A percentile compares a stretch with the other conserved stretches of the same genome.
These are phyloP conservation scores for Cadophora sp. DNA, from an alignment of 2,329 filamentous ascomycete species.

Conservation along the genomic window DNA sequence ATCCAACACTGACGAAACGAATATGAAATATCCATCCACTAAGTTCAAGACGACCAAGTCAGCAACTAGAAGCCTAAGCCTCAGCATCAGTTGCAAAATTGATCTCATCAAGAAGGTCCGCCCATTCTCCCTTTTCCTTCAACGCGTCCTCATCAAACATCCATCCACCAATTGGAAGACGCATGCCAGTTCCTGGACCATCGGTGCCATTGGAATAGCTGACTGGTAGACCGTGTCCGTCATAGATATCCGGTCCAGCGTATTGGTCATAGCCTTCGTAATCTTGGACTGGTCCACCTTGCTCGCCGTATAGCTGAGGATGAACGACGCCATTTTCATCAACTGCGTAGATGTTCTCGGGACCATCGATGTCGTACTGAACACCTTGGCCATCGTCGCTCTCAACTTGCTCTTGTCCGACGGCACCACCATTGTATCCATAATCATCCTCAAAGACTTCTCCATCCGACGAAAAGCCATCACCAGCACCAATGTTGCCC, in stretches of 20 bases:
- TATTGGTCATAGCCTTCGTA: neutral
- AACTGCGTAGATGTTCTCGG: neutral
- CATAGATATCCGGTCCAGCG: neutral
- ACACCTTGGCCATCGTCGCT: neutral
- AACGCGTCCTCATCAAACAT: constrained; percentile 10
- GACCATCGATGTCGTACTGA: neutral
- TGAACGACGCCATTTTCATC: neutral
- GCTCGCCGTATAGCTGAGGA: neutral
- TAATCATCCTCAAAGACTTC: neutral
- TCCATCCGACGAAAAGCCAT: constrained; percentile 3
- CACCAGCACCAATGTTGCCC: neutral
- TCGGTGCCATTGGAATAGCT: neutral
- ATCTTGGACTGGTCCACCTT: neutral
- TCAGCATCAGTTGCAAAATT: neutral
- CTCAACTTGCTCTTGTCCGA: neutral
- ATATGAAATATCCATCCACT: neutral
- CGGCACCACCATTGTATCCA: neutral
- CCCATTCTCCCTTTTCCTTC: neutral
- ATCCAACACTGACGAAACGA: neutral
- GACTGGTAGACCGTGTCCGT: neutral
- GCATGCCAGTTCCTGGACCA: neutral
- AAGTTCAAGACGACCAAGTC: neutral
- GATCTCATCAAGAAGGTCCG: constrained; percentile 8
- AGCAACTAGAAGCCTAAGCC: neutral
- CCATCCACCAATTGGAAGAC: constrained; percentile 12